phyloP scores from a whole-genome alignment of 345 rosid genomes.

The Laguncularia racemosa region DNA sequence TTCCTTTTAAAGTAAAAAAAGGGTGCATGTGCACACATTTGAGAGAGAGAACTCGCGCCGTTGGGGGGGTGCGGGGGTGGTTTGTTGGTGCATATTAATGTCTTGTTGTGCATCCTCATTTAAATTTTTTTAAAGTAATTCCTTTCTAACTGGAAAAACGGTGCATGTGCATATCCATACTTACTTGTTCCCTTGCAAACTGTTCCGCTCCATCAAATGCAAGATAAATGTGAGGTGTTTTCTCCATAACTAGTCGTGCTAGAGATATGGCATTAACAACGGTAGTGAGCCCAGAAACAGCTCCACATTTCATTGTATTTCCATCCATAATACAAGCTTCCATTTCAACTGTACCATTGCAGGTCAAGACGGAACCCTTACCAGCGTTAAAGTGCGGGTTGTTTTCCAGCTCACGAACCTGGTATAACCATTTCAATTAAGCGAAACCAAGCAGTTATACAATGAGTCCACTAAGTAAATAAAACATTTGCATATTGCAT shows the following conservation, averaged over 20 bases:
- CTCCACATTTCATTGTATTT: constrained; percentile 75
- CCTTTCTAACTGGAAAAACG: neutral
- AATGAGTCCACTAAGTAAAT: too few species aligned
- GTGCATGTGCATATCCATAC: constrained; percentile 3
- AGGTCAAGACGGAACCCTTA: constrained; percentile 75
- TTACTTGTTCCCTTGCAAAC: constrained; percentile 85
- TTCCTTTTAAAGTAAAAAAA: too few species aligned
- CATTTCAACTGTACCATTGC: constrained; percentile 81
- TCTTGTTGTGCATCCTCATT: too few species aligned
- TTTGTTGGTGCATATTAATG: too few species aligned
- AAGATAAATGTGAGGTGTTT: constrained; percentile 81
- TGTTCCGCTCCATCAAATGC: constrained; percentile 85
- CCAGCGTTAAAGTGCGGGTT: constrained; percentile 84
- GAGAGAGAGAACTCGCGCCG: neutral
- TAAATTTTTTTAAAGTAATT: too few species aligned
- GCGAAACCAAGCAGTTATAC: too few species aligned
- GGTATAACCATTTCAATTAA: neutral
- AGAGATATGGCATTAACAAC: constrained; percentile 76
- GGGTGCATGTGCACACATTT: too few species aligned
- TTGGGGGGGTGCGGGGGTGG: too few species aligned
- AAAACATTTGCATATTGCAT: too few species aligned
- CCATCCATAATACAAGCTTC: constrained; percentile 98
- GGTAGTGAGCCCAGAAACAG: constrained; percentile 83
- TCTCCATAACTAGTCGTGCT: constrained; percentile 90
- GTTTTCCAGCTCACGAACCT: constrained; percentile 88